Base-by-base conservation (phyloP, 2,329 filamentous ascomycete genomes). In the Microascus cirrosus region DNA sequence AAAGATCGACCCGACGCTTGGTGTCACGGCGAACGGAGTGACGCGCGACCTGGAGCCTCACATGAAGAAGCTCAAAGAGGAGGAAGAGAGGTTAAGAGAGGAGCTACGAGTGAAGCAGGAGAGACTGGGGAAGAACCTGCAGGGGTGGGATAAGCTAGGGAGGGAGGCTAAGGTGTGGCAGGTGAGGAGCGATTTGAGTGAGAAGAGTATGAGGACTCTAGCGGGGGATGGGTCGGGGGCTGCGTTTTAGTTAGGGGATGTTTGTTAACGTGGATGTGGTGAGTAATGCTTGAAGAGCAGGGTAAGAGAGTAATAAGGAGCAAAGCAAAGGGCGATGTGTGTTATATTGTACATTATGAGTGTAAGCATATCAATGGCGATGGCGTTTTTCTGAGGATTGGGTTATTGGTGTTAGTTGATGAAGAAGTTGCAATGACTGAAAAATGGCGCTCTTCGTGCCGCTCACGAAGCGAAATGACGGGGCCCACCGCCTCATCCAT, bases 1-100 rank as follows among this genome's bases (percentile, higher is more conserved):
- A 32, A 82, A 81, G 62, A 65, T 80, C 22, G 80, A 82, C 60
- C 73, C 76, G 1, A 66, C 70, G 20, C 70, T 76, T 63, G 65
- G 73, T 1, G 72, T 77, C 2, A 63, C 78, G 50, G 67, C 67
- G 8, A 71, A 72, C 3, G 58, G 70, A 0, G 78, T 80, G 18
- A 75, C 83, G 25, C 75, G 76, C 12, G 81, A 84, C 51, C 68
- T 82, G 18, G 79, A 82, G 61, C 66, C 74, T n/a, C 78, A 82
- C 65, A 77, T 75, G 62, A 71, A 73, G 36, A 79, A 78, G 59
- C 71, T 83, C 12, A 74, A 73, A 59, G 80, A 83, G 45, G 81
- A 84, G 53, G 81, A 83, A 64, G 81, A 83, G 65, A 77, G 76
- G 61, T 63, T 82, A 39, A 74, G 81, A 1, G 74, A 78, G 50